Base-by-base conservation (phyloP, 768 basidiomycete species). In the Agaricus subrufescens region DNA sequence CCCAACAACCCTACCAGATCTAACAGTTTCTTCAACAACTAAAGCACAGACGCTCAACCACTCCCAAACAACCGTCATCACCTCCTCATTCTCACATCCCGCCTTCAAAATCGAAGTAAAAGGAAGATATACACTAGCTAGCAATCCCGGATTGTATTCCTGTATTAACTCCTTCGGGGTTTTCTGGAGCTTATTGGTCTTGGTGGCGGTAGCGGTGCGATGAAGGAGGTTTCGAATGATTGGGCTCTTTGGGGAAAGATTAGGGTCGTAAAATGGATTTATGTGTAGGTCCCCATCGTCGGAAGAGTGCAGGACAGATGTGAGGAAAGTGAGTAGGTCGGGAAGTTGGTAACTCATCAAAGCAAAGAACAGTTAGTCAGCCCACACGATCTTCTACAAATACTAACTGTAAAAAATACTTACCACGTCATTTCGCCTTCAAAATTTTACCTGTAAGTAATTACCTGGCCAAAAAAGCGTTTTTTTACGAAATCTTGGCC, bases 281-380 rank as follows among this genome's bases (percentile, higher is more conserved):
- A 56, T 56, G 3, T 56, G 55, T 3, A 56, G 23, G 11, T 56
- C 55, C 14, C 55, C 55, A 23, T 52, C 51, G 34, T 50, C 43
- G 4, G 40, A 47, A 14, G 12, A 19, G 25, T 23, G 7, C 8
- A 30, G 12, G n/a, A 50, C n/a, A 0, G 55, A 50, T 26, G 19
- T 38, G 23, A 50, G 47, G 14, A 56, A 30, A 15, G 26, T 44
- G 26, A 56, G 55, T 25, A 56, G 47, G 38, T 56, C 55, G 10
- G 55, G 55, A 9, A 56, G 48, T 44, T 56, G 55, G 48, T 56
- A 56, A 29, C 55, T 56, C 55, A 50, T 56, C 3, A 48, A 34
- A 19, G 27, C 7, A 47, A 6, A 6, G 27, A 27, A 27, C 27
- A 9, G 15, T 45, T n/a, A 19, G 11, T 45, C 12, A 14, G 45